Conservation (phyloP, 2,329 filamentous ascomycete species). For the Aspergillus hortae region DNA sequence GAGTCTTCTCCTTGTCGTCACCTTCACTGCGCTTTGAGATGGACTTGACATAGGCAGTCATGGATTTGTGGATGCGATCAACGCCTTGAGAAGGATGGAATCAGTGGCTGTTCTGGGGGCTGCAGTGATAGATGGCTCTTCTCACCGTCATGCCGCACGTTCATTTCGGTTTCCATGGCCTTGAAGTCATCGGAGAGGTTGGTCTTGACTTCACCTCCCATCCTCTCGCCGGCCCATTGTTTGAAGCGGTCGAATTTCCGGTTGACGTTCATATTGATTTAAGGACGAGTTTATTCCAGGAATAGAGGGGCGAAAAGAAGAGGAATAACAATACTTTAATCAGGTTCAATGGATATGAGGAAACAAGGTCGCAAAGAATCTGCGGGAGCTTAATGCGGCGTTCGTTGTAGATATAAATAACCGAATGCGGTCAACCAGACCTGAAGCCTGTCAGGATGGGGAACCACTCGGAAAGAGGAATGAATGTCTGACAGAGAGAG, state of each 20-base stretch:
- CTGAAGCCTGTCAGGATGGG: background rate
- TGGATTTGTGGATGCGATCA: conserved; percentile 83
- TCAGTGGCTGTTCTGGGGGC: conserved; percentile 12
- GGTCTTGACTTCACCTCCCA: conserved; percentile 88
- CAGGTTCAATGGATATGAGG: too few relatives aligned
- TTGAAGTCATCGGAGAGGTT: conserved; percentile 87
- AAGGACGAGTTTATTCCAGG: too few relatives aligned
- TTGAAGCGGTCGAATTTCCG: conserved; percentile 95
- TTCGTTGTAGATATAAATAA: background rate
- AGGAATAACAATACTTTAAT: too few relatives aligned
- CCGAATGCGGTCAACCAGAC: background rate
- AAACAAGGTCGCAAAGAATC: background rate
- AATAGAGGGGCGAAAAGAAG: too few relatives aligned
- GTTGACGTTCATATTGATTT: conserved; percentile 57
- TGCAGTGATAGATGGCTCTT: background rate
- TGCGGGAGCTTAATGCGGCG: conserved; percentile 3
- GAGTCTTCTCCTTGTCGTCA: conserved; percentile 82
- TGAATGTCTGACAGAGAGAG: background rate
- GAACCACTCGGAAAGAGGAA: background rate
- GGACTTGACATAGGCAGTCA: conserved; percentile 83
- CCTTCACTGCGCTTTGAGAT: conserved; percentile 78
- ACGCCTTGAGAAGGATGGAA: conserved; percentile 60
- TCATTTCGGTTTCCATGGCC: conserved; percentile 84
- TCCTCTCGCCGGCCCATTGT: conserved; percentile 97
- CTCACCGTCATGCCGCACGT: conserved; percentile 78